Percentiles rank a stretch among this genome's conserved stretches.
Conservation (phyloP, 768 basidiomycete species). For the Pulveroboletus sp. region DNA sequence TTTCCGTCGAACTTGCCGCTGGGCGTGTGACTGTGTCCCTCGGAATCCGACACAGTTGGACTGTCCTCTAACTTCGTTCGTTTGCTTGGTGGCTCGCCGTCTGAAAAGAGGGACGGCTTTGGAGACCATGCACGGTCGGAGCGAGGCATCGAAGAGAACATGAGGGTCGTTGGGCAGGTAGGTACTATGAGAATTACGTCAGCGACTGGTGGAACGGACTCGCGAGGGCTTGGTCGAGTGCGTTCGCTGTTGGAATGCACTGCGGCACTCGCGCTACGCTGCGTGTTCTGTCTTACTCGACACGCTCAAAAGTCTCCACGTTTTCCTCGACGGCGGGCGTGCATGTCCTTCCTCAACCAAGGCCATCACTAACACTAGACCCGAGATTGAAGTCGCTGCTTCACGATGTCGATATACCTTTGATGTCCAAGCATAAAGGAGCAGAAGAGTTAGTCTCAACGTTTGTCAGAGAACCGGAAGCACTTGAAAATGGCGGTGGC, state of each 20-base stretch:
- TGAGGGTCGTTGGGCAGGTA: not conserved
- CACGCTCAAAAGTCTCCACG: slow-evolving; percentile 18
- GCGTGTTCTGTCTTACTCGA: slow-evolving; percentile 21
- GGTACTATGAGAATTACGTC: slow-evolving; percentile 16
- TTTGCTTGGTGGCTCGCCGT: slow-evolving; percentile 29
- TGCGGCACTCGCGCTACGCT: slow-evolving; percentile 19
- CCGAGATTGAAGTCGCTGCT: slow-evolving; percentile 59
- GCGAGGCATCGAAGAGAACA: slow-evolving; percentile 12
- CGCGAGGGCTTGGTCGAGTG: not conserved
- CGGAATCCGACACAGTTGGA: slow-evolving; percentile 1
- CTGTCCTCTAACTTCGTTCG: slow-evolving; percentile 23
- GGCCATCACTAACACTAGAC: slow-evolving; percentile 60
- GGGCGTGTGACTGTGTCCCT: slow-evolving; percentile 28
- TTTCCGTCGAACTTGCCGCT: slow-evolving; percentile 27
- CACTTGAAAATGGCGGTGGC: slow-evolving; percentile 36
- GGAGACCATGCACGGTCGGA: slow-evolving; percentile 6
- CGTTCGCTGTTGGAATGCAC: slow-evolving; percentile 16
- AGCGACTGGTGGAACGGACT: slow-evolving; percentile 1
- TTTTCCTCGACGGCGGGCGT: slow-evolving; percentile 32
- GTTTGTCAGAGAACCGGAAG: slow-evolving; percentile 51
- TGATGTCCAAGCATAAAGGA: slow-evolving; percentile 36
- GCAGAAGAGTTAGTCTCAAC: slow-evolving; percentile 19
- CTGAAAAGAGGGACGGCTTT: slow-evolving; percentile 2
- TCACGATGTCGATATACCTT: slow-evolving; percentile 63
- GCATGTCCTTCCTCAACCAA: slow-evolving; percentile 40